Base-by-base conservation (phyloP, 2,329 filamentous ascomycete genomes). In the Teratosphaeriaceae sp. region DNA sequence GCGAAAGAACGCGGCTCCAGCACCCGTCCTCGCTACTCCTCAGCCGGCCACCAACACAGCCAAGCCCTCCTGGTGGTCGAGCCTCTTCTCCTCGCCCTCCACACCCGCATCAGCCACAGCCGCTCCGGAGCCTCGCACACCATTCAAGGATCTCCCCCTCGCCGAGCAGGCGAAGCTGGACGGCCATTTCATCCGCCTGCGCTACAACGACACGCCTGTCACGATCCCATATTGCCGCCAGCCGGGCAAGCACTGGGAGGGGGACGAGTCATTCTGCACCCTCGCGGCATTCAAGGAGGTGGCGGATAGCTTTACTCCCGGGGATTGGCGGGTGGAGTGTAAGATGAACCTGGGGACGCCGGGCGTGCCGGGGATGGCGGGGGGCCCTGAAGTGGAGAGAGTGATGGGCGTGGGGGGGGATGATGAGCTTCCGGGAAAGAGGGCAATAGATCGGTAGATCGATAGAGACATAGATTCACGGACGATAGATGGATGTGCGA, bases 271-370 rank as follows among this genome's bases (percentile, higher is more conserved):
- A 20, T 90, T 97, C 58, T 98, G 92, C 67, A 97, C 90, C 0
- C 66, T 98, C 56, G 82, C 84, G 44, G 88, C 90, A 0, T 98
- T 98, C 73, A 97, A 97, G 66, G 72, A 79, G 40, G 86, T 96
- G 43, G 88, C 92, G 2, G 90, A 97, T 66, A 88, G 87, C 57
- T 94, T 85, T 60, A 92, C 87, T 1, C 92, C 92, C 0, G 70
- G 70, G 45, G 76, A 88, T 62, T 97, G 89, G 90, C 78, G 76
- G 57, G 60, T 65, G 15, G 78, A 78, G 41, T 87, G 83, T 57
- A 62, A 65, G 30, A 65, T 65, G 43, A 81, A 82, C 52, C 53
- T 84, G 29, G 77, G 77, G 33, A 63, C 70, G 47, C 70, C 71
- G 2, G 65, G 73, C 20, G 33, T 54, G 33, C 24, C 23, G 38